Conservation (phyloP, 225 moss, liverwort and hornwort species). For the Lunularia cruciata region DNA sequence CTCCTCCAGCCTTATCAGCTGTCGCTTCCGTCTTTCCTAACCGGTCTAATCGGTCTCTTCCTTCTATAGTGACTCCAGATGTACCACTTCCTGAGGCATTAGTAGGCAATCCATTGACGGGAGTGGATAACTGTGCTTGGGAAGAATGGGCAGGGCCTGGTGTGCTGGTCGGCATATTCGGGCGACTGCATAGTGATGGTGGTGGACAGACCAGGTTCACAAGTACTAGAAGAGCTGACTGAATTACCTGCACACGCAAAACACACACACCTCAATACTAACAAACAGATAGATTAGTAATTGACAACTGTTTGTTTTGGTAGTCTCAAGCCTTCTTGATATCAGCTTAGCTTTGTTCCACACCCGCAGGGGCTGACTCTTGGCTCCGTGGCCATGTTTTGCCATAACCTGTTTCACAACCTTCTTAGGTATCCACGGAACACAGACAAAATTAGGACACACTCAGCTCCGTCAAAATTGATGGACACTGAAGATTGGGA, state of each 20-base stretch:
- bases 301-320: too few relatives aligned
- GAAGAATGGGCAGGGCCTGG: constrained; percentile 44
- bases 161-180: constrained; percentile 57
- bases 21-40: constrained; percentile 55
- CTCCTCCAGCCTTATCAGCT: constrained; percentile 64
- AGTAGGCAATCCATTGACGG: constrained; percentile 42
- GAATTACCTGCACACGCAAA: constrained; percentile 73
- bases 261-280: too few relatives aligned
- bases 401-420: too few relatives aligned
- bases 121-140: constrained; percentile 43
- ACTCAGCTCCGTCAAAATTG: too few relatives aligned
- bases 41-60: constrained; percentile 73
- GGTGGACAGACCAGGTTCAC: constrained; percentile 98
- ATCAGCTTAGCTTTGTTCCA: too few relatives aligned
- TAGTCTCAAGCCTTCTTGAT: too few relatives aligned
- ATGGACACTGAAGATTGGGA: neutral
- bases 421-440: too few relatives aligned
- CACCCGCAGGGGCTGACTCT: too few relatives aligned
- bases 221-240: constrained; percentile 83
- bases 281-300: too few relatives aligned
- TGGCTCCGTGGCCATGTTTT: too few relatives aligned
- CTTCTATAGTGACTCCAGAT: constrained; percentile 57
- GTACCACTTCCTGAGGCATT: constrained; percentile 40
- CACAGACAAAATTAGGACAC: too few relatives aligned
- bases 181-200: constrained; percentile 93